Evolutionary conservation across 73 alveolate species (phyloP).

Genomic region (Paramecium tetraurelia): DNA sequence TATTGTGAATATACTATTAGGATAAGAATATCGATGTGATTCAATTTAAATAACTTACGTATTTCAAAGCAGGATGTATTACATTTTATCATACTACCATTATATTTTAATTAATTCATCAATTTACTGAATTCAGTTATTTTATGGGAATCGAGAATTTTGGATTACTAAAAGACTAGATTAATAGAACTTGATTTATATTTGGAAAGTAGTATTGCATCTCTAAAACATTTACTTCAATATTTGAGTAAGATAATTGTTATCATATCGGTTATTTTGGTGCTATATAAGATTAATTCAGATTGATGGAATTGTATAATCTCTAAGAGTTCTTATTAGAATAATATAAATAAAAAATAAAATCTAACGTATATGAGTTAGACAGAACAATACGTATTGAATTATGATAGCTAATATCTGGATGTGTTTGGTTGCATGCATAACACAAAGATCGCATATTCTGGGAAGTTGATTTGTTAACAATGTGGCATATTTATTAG

Average conservation of each 20-base stretch:
- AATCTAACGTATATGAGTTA: conserved; percentile 42
- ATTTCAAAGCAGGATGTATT: too few species aligned
- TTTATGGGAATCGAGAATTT: not conserved
- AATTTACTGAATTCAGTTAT: not conserved
- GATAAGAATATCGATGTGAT: too few species aligned
- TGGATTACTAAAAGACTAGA: not conserved
- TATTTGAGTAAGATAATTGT: not conserved
- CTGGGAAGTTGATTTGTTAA: not conserved
- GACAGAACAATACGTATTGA: not conserved
- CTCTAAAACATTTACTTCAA: not conserved
- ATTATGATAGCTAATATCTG: not conserved
- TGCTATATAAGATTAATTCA: too few species aligned
- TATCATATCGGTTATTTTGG: not conserved
- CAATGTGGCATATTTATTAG: conserved; percentile 19
- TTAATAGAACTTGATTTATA: not conserved
- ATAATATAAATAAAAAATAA: not conserved
- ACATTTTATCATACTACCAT: too few species aligned
- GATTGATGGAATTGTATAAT: not conserved
- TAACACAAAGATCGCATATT: not conserved
- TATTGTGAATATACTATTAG: too few species aligned
- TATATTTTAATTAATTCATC: not conserved
- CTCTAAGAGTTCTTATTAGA: not conserved
- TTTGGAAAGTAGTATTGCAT: not conserved
- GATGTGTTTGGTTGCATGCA: conserved; percentile 38
- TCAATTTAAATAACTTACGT: too few species aligned